Evolutionary conservation across 352 stramenopile species (phyloP).

Genomic region (Aphanomyces astaci): DNA sequence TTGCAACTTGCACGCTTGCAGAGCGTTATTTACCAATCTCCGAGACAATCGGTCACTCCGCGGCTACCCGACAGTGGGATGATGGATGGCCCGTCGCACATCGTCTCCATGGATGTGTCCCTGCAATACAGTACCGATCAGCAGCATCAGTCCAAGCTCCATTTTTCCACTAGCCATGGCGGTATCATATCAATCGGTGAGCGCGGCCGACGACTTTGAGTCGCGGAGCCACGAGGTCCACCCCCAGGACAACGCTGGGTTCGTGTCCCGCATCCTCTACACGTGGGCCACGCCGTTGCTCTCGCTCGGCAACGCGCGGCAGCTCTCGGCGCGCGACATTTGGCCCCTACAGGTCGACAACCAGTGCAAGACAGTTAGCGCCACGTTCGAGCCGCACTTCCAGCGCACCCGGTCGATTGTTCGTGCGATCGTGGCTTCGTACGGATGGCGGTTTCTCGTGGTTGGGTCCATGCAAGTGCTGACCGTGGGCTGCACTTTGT

Average conservation of each 20-base stretch:
- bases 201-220: too few relatives aligned
- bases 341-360: slow-evolving; percentile 17
- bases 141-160: too few relatives aligned
- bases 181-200: too few relatives aligned
- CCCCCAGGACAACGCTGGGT: slow-evolving; percentile 6
- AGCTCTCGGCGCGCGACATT: slow-evolving; percentile 9
- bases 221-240: too few relatives aligned
- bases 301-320: slow-evolving; percentile 6
- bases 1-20: too few relatives aligned
- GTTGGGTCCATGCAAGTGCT: slow-evolving; percentile 26
- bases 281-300: slow-evolving; percentile 6
- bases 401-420: slow-evolving; percentile 23
- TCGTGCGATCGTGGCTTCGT: slow-evolving; percentile 25
- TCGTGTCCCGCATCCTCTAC: not conserved
- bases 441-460: slow-evolving; percentile 23
- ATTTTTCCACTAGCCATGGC: too few relatives aligned
- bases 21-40: too few relatives aligned
- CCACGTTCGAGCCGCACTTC: slow-evolving; percentile 12
- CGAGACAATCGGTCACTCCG: too few relatives aligned
- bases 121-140: too few relatives aligned
- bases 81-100: too few relatives aligned
- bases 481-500: slow-evolving; percentile 25
- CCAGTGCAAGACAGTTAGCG: not conserved
- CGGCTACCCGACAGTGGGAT: too few relatives aligned
- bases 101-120: too few relatives aligned